Conservation (phyloP, 768 basidiomycete genomes). For the Paxillus ammoniavirescens region DNA sequence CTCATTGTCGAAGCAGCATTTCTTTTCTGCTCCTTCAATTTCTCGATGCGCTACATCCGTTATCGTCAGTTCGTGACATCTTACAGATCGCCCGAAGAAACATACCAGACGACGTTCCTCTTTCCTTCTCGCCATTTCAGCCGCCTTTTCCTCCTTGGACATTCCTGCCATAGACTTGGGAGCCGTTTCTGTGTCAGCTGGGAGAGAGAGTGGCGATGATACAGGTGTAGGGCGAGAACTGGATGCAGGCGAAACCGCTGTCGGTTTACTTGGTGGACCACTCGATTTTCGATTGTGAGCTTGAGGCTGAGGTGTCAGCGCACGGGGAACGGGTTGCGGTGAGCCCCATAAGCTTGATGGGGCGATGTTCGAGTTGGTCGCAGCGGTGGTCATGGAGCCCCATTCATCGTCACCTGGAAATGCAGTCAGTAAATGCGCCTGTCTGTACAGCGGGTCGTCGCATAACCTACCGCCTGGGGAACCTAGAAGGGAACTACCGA, state of each 20-base stretch:
- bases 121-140: conserved; percentile 88
- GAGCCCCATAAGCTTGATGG: conserved; percentile 17
- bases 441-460: not conserved
- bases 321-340: conserved; percentile 14
- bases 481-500: conserved; percentile 15
- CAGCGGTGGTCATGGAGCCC: conserved; percentile 14
- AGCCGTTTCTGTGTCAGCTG: conserved; percentile 10
- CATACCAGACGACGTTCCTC: conserved; percentile 88
- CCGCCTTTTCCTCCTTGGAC: conserved; percentile 89
- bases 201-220: conserved; percentile 18
- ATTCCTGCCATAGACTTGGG: conserved; percentile 42
- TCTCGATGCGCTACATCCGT: conserved; percentile 61
- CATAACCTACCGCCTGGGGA: conserved; percentile 12
- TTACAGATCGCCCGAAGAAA: conserved; percentile 7
- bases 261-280: conserved; percentile 1
- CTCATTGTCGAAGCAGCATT: conserved; percentile 24
- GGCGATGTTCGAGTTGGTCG: conserved; percentile 1
- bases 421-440: not conserved
- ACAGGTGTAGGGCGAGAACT: conserved; percentile 24
- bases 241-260: conserved; percentile 9
- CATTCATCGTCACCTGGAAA: conserved; percentile 19
- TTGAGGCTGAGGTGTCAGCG: conserved; percentile 21
- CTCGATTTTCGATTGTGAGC: conserved; percentile 1
- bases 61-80: conserved; percentile 2
- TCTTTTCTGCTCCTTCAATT: conserved; percentile 81